Evolutionary conservation across 1,284 basidiomycete species (phyloP).

Genomic region (Peniophora sp.): DNA sequence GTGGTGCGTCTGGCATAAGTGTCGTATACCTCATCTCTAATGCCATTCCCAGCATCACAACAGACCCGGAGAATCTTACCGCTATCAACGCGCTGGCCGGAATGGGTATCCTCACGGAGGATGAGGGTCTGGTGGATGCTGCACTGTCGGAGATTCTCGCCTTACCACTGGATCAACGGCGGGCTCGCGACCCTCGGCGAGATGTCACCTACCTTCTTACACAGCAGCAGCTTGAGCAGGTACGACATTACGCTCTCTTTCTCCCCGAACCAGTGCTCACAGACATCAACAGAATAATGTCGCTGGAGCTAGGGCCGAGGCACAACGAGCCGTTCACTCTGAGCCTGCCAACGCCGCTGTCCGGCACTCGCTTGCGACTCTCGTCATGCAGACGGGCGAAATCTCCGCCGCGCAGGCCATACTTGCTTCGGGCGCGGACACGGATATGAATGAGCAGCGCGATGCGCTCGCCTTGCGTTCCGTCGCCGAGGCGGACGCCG

Average conservation of each 20-base stretch:
- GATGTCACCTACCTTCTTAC: conserved; percentile 63
- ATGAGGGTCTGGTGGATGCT: conserved; percentile 80
- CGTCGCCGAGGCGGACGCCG: conserved; percentile 25
- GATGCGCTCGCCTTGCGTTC: conserved; percentile 37
- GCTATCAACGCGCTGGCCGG: conserved; percentile 81
- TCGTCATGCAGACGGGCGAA: conserved; percentile 42
- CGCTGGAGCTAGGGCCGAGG: conserved; percentile 39
- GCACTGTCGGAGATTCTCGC: conserved; percentile 76
- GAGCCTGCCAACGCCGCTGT: conserved; percentile 45
- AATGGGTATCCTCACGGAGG: conserved; percentile 77
- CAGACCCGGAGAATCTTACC: conserved; percentile 65
- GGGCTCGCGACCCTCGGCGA: conserved; percentile 54
- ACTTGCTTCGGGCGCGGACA: conserved; percentile 19
- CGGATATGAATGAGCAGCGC: conserved; percentile 23
- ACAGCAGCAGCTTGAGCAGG: conserved; percentile 61
- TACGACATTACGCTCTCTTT: conserved; percentile 21
- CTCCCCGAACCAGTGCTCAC: background rate
- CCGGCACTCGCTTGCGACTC: conserved; percentile 43
- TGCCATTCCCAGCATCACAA: conserved; percentile 40
- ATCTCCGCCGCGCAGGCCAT: conserved; percentile 31
- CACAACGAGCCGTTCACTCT: conserved; percentile 46
- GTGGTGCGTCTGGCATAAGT: conserved; percentile 47
- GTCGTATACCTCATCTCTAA: conserved; percentile 6
- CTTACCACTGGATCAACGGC: conserved; percentile 55
- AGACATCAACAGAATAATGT: conserved; percentile 34